A percentile compares a stretch with the other conserved stretches of the same genome.
These are phyloP conservation scores for Monosporascus sp. DNA, from an alignment of 2,329 filamentous ascomycete genomes.

Conservation along the genomic window DNA sequence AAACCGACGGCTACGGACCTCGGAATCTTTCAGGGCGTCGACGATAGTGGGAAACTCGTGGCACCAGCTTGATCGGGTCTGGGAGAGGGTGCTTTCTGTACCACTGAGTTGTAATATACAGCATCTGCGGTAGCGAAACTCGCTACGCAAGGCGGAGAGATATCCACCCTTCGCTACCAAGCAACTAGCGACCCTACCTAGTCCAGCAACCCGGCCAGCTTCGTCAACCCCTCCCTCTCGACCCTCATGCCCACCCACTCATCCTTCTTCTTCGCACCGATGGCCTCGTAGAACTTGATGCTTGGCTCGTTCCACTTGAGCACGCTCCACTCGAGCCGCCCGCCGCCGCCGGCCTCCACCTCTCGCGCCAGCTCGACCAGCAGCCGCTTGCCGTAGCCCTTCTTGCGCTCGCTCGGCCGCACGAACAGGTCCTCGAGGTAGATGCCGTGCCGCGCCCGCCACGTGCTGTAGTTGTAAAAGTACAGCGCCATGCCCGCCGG, in stretches of 20 bases:
- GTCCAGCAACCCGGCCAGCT: constrained; percentile 46
- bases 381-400: constrained; percentile 74
- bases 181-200: constrained; percentile 3
- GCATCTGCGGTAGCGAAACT: no score
- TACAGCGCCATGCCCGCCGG: constrained; percentile 77
- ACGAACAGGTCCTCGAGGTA: constrained; percentile 96
- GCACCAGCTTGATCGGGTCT: background rate
- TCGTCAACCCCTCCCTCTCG: constrained; percentile 58
- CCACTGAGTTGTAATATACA: no score
- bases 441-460: constrained; percentile 80
- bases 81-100: background rate
- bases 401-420: constrained; percentile 59
- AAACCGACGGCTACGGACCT: constrained; percentile 28
- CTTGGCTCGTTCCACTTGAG: constrained; percentile 90
- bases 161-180: background rate
- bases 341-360: constrained; percentile 65
- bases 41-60: constrained; percentile 21
- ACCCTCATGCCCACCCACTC: constrained; percentile 75
- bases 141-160: background rate
- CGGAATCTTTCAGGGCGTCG: constrained; percentile 44
- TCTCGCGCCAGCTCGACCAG: constrained; percentile 75
- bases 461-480: constrained; percentile 95
- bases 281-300: constrained; percentile 76
- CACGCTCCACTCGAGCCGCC: constrained; percentile 82
- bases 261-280: constrained; percentile 60